phyloP scores from a whole-genome alignment of 2,329 filamentous ascomycete species.

The Claviceps sp. region DNA sequence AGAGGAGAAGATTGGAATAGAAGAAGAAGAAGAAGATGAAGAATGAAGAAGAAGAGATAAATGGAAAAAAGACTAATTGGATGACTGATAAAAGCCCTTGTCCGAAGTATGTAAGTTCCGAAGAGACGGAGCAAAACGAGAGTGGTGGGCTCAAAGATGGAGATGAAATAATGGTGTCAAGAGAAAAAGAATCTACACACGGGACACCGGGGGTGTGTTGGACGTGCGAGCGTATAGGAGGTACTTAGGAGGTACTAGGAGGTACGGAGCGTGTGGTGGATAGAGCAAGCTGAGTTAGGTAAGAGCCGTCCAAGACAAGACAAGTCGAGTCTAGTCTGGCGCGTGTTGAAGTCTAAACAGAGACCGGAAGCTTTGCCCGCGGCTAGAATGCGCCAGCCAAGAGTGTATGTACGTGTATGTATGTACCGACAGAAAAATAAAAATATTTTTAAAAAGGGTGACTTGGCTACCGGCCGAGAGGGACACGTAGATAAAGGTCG shows the following conservation, averaged over 20 bases:
- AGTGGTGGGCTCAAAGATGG: not conserved
- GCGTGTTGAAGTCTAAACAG: constrained; percentile 4
- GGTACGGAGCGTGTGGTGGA: not conserved
- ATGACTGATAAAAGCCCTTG: not conserved
- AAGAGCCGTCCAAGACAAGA: not conserved
- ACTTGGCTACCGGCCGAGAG: not conserved
- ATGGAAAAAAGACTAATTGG: not conserved
- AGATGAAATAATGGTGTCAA: not conserved
- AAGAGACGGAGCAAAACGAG: not conserved
- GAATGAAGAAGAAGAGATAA: not conserved
- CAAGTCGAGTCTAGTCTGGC: constrained; percentile 2
- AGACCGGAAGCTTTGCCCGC: not conserved
- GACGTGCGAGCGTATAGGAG: not conserved
- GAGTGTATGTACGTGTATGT: not conserved
- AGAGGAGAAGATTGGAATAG: not conserved
- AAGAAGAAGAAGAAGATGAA: not conserved
- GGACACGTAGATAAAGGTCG: not conserved
- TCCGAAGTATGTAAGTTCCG: not conserved
- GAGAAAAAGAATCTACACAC: not conserved
- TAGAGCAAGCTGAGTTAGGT: not conserved
- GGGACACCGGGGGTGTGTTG: not conserved
- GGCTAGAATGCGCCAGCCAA: not conserved
- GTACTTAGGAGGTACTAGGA: too few relatives aligned
- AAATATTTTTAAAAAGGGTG: too few relatives aligned
- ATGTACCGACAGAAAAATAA: not conserved